Base-by-base conservation (phyloP, 495 filamentous ascomycete species). In the Alectoria sarmentosa region DNA sequence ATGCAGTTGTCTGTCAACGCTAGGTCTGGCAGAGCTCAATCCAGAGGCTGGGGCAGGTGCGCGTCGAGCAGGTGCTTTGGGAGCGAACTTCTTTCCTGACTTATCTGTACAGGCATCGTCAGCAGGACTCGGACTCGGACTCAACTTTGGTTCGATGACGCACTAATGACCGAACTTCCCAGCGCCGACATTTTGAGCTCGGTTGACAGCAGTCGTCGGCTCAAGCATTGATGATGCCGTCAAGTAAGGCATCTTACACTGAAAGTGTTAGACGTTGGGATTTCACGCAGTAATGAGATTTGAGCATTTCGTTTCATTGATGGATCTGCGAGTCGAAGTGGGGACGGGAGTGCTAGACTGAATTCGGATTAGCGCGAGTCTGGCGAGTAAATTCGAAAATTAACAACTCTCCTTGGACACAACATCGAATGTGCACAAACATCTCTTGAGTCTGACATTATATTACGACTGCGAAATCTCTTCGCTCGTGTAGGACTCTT, bases 111-210 rank as follows among this genome's bases (percentile, higher is more conserved):
- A 56, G 28, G 52, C 48, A 61, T 58, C 26, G 61, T 66, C 66
- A 41, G 61, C n/a, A n/a, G n/a, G n/a, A n/a, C n/a, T n/a, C n/a
- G 10, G 66, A 52, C 8, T 21, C 17, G 41, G 26, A 28, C 37
- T 19, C 21, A 28, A n/a, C 1, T 37, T 48, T 54, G 37, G 21
- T 39, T 38, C 3, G 21, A 36, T 36, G 26, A 75, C 80, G 67
- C 71, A 85, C 83, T 85, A 64, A 85, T 83, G 28, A 76, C 78
- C 65, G 83, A 85, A 69, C 81, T 84, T 55, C 80, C 82, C 42
- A 85, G 80, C 30, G 80, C 74, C 65, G 80, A 79, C 79, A 84
- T 83, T 62, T 66, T 72, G 68, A 46, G 69, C 73, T 73, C 56
- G 68, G 72, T 69, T 41, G 58, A 15, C 48, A 26, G n/a, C 28